Evolutionary conservation across 2,329 filamentous ascomycete genomes (phyloP).

Genomic region (Neurospora sp.): DNA sequence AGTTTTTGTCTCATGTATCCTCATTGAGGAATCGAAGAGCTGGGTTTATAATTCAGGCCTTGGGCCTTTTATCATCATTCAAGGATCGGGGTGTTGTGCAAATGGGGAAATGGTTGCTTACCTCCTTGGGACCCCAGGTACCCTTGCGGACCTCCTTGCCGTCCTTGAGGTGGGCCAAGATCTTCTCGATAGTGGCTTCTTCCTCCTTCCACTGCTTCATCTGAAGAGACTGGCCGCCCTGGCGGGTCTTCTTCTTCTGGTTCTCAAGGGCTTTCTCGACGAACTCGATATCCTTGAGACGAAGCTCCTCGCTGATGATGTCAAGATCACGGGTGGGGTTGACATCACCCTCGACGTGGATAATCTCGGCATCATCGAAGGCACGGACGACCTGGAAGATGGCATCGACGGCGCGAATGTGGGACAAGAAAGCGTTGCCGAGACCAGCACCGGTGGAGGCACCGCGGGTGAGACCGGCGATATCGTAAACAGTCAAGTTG

Average conservation of each 20-base stretch:
- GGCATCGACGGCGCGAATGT: constrained; percentile 95
- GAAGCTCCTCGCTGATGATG: constrained; percentile 93
- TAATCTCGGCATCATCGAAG: constrained; percentile 99
- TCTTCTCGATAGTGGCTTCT: constrained; percentile 84
- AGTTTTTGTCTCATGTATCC: constrained; percentile 78
- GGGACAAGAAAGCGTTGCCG: constrained; percentile 94
- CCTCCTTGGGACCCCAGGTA: constrained; percentile 88
- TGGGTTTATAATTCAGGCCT: constrained; percentile 97
- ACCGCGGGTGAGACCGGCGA: constrained; percentile 89
- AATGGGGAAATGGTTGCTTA: constrained; percentile 39
- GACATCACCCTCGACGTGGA: constrained; percentile 98
- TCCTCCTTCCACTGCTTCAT: constrained; percentile 97
- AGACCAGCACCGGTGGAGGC: constrained; percentile 96
- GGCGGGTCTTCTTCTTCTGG: constrained; percentile 85
- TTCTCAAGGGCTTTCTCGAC: constrained; percentile 89
- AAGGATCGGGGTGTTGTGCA: constrained; percentile 24
- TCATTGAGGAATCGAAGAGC: constrained; percentile 95
- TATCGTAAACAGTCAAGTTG: constrained; percentile 97
- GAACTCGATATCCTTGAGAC: constrained; percentile 98
- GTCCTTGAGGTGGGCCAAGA: constrained; percentile 70
- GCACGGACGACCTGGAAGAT: constrained; percentile 96
- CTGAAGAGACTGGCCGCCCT: constrained; percentile 91
- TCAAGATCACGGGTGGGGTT: constrained; percentile 88
- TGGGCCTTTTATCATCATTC: constrained; percentile 98
- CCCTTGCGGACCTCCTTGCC: constrained; percentile 93